Conservation (phyloP, 2,329 filamentous ascomycete genomes). For the Basipetospora chlamydospora region DNA sequence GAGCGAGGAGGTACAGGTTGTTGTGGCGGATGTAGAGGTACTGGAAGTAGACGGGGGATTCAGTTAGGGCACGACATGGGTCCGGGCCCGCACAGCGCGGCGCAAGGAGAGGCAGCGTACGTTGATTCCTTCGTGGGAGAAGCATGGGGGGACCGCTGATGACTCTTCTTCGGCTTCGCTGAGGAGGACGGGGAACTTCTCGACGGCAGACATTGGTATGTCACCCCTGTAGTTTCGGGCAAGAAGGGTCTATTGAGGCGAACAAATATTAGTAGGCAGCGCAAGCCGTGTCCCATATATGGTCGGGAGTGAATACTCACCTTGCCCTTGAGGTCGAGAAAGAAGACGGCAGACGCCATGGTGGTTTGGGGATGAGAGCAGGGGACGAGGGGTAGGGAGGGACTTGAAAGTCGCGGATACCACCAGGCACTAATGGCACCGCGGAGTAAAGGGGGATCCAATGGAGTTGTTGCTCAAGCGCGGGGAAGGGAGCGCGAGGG, state of each 20-base stretch:
- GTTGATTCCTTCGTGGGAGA: constrained; percentile 97
- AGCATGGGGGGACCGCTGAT: constrained; percentile 91
- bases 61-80: no score
- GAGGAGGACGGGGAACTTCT: constrained; percentile 90
- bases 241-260: constrained; percentile 65
- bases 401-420: no score
- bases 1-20: constrained; percentile 93
- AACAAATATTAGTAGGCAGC: constrained; percentile 11
- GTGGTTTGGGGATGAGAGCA: constrained; percentile 17
- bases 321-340: constrained; percentile 99
- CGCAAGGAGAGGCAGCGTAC: constrained; percentile 34
- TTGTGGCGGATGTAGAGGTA: constrained; percentile 99
- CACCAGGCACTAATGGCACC: no score
- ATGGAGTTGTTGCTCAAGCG: no score
- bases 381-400: constrained; percentile 14
- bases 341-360: constrained; percentile 98
- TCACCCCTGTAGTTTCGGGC: constrained; percentile 97
- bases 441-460: no score
- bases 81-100: background rate
- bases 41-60: constrained; percentile 28
- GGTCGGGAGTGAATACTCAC: constrained; percentile 28
- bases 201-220: constrained; percentile 97
- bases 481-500: no score
- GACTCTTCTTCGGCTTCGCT: constrained; percentile 99
- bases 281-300: background rate